Conservation (phyloP, 1,284 basidiomycete genomes). For the Cutaneotrichosporon cyanovorans region DNA sequence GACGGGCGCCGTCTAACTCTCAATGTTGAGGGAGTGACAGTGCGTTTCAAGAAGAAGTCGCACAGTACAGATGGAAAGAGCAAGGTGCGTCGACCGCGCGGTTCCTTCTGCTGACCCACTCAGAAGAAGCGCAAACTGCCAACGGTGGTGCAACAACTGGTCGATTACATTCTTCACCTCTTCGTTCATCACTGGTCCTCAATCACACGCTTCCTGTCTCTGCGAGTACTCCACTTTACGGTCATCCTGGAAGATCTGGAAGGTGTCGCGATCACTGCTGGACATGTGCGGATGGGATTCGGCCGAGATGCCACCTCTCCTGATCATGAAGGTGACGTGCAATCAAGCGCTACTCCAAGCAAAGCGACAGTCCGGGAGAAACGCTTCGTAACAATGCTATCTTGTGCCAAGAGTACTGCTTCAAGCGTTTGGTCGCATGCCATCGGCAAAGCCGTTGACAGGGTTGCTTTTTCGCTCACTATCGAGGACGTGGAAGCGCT, state of each 20-base stretch:
- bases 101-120: no score
- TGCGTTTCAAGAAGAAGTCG: constrained; percentile 14
- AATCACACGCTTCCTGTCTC: constrained; percentile 28
- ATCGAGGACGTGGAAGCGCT: constrained; percentile 25
- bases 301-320: background rate
- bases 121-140: constrained; percentile 7
- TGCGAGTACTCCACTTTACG: constrained; percentile 29
- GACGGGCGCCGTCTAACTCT: constrained; percentile 24
- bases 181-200: constrained; percentile 34
- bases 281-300: constrained; percentile 21
- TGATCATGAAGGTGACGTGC: no score
- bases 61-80: background rate
- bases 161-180: constrained; percentile 19
- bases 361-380: no score
- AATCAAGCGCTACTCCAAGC: no score
- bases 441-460: constrained; percentile 31
- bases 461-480: constrained; percentile 22
- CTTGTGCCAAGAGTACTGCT: constrained; percentile 11
- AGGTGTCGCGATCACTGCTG: constrained; percentile 24
- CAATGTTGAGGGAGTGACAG: constrained; percentile 33
- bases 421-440: constrained; percentile 30
- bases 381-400: no score
- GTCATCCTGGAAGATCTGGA: constrained; percentile 36
- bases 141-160: constrained; percentile 1
- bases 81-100: no score